phyloP scores from a whole-genome alignment of 805 yeast genomes.

The Saccharomycopsis schoenii region DNA sequence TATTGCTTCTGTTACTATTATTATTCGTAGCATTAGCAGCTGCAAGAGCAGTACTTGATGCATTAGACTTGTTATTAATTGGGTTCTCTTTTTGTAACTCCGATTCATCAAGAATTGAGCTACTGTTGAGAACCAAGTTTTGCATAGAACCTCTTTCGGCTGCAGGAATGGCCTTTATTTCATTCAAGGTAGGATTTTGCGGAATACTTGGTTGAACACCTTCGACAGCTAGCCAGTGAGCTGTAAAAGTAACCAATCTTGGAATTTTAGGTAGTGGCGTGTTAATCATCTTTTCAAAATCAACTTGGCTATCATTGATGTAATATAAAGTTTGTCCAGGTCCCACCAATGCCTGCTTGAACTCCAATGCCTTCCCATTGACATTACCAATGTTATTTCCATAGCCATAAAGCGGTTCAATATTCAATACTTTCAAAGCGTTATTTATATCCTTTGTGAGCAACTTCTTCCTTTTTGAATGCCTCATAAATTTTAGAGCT shows the following conservation, averaged over 20 bases:
- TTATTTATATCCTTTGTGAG: constrained; percentile 74
- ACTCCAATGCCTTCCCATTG: constrained; percentile 51
- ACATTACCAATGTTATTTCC: constrained; percentile 40
- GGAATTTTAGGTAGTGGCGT: constrained; percentile 95
- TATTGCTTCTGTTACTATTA: constrained; percentile 21
- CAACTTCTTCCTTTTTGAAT: constrained; percentile 73
- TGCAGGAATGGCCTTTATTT: constrained; percentile 70
- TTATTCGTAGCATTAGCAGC: constrained; percentile 6
- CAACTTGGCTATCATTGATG: constrained; percentile 86
- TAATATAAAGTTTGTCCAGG: constrained; percentile 92
- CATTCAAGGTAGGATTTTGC: constrained; percentile 79
- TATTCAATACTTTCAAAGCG: constrained; percentile 75
- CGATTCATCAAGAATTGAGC: constrained; percentile 19
- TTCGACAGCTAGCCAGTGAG: constrained; percentile 96
- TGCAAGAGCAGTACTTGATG: constrained; percentile 22
- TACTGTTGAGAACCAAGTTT: constrained; percentile 44
- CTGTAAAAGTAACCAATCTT: constrained; percentile 81
- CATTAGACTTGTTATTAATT: constrained; percentile 13
- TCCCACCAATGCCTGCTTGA: constrained; percentile 79
- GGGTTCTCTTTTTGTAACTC: constrained; percentile 16
- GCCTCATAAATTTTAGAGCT: constrained; percentile 93
- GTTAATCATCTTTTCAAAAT: constrained; percentile 85
- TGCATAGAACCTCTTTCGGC: constrained; percentile 75
- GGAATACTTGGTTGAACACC: constrained; percentile 98
- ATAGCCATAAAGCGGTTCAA: constrained; percentile 91